Evolutionary conservation across 257 asterid genomes (phyloP).

Genomic region (Jasminum sambac): DNA sequence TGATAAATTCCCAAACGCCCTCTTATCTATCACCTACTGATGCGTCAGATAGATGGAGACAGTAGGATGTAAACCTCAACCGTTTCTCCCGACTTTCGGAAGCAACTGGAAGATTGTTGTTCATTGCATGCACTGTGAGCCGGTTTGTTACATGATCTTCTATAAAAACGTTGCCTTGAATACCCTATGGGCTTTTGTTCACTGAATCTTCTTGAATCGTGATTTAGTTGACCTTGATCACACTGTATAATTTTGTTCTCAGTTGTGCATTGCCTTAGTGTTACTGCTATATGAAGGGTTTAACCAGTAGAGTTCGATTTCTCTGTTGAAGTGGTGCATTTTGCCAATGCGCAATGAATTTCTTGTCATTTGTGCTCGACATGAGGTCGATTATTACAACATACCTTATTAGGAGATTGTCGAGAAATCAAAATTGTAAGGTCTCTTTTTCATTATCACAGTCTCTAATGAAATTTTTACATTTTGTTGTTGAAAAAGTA

Average conservation of each 20-base stretch:
- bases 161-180: background rate
- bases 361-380: too few relatives aligned
- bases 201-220: too few relatives aligned
- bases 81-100: background rate
- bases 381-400: too few relatives aligned
- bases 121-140: background rate
- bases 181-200: background rate
- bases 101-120: background rate
- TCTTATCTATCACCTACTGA: slow-evolving; percentile 7
- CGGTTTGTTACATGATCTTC: background rate
- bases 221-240: too few relatives aligned
- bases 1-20: slow-evolving; percentile 15
- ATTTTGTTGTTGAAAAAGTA: too few relatives aligned
- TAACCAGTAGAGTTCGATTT: background rate
- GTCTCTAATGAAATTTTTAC: too few relatives aligned
- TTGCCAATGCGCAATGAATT: too few relatives aligned
- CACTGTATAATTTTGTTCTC: background rate
- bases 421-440: too few relatives aligned
- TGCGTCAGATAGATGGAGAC: slow-evolving; percentile 18
- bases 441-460: too few relatives aligned
- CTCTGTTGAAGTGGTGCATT: too few relatives aligned
- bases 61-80: background rate
- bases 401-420: too few relatives aligned
- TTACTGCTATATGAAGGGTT: background rate
- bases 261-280: background rate